Base-by-base conservation (phyloP, 2,329 filamentous ascomycete genomes). In the Sphaerulina populicola region DNA sequence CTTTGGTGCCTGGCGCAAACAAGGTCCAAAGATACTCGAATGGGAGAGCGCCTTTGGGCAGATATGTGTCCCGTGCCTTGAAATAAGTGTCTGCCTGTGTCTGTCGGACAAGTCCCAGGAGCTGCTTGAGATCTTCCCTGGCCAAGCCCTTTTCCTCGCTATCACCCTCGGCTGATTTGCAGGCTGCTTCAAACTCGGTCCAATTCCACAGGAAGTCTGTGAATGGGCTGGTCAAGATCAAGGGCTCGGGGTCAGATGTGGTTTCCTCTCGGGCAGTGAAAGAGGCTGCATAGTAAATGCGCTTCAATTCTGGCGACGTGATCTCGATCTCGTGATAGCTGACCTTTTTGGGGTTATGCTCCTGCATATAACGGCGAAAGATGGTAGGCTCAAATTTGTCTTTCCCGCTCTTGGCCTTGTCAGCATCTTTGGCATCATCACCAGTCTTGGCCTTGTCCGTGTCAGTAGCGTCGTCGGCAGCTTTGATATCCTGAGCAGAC, bases 251-350 rank as follows among this genome's bases (percentile, higher is more conserved):
- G 5, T 27, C 23, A 27, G 23, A 27, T 27, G 23, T 27, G 5
- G 23, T 27, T 6, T 27, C 23, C 23, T 27, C 23, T 27, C 23
- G 5, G 23, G 23, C 23, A 27, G 23, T 27, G 23, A 27, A 27
- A 27, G 23, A 27, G 23, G 23, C 23, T 27, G 23, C 23, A 27
- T 27, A 27, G 23, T 27, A 27, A 7, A 27, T 27, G 23, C 23
- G 23, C 4, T 21, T 23, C n/a, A 53, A 31, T 14, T 15, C 39
- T 12, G 23, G 21, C 9, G 51, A 49, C 3, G 18, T 4, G 23
- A 53, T 45, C 33, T 49, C 47, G 12, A 53, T 41, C 33, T 49
- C 31, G 12, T 53, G 46, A 14, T 27, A 21, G 10, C 31, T 15
- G 12, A 52, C 27, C 35, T 52, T 36, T 18, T 33, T 30, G 2